Evolutionary conservation across 345 rosid species (phyloP).

Genomic region (Eucalyptus curtisii): DNA sequence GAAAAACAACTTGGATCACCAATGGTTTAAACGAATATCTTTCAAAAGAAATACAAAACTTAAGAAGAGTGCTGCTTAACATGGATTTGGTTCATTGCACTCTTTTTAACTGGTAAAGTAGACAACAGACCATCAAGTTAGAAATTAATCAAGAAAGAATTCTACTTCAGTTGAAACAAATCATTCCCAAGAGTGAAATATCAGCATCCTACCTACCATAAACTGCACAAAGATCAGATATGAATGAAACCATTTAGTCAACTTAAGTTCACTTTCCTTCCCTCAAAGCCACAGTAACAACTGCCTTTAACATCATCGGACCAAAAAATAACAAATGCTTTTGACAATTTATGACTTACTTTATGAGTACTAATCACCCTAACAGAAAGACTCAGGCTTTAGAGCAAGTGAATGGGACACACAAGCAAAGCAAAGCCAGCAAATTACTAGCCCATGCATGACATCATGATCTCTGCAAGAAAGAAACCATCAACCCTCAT

Average conservation of each 20-base stretch:
- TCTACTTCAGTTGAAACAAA: background rate
- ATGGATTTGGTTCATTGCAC: background rate
- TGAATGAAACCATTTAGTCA: background rate
- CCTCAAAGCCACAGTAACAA: background rate
- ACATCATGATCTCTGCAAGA: background rate
- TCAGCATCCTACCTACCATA: background rate
- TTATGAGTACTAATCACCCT: background rate
- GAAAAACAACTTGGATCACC: background rate
- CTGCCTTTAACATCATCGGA: background rate
- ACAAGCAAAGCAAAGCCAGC: background rate
- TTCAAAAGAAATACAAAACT: background rate
- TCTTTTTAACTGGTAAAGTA: background rate
- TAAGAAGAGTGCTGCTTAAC: background rate
- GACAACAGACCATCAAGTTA: background rate
- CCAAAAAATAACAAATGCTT: background rate
- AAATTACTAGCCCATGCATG: background rate
- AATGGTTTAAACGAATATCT: background rate
- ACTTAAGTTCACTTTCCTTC: background rate
- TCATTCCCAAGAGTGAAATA: background rate
- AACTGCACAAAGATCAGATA: background rate
- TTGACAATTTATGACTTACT: background rate
- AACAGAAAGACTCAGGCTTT: background rate
- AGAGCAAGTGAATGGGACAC: background rate
- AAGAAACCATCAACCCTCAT: background rate
- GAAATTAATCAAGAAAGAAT: background rate